phyloP scores from a whole-genome alignment of 345 rosid species.

The Clarkia xantiana region DNA sequence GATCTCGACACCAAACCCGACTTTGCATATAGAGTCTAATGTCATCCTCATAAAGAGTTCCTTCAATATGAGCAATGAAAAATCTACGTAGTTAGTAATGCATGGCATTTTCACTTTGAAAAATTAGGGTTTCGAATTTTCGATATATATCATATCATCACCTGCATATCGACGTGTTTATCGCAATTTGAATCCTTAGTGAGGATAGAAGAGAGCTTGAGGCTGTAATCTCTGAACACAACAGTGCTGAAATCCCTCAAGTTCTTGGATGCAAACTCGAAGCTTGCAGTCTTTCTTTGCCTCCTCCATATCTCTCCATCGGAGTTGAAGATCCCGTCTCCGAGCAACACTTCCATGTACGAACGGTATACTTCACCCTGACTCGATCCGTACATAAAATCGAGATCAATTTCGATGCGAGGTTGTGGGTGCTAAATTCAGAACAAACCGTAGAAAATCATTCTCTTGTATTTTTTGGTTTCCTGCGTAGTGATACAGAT shows the following conservation, averaged over 20 bases:
- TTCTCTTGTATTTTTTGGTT: slow-evolving; percentile 85
- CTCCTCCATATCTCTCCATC: slow-evolving; percentile 91
- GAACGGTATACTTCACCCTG: slow-evolving; percentile 88
- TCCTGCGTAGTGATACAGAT: slow-evolving; percentile 80
- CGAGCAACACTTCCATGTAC: slow-evolving; percentile 84
- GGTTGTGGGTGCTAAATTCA: too few relatives aligned
- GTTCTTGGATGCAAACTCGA: slow-evolving; percentile 93
- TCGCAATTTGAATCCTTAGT: slow-evolving; percentile 32
- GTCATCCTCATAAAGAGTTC: slow-evolving; percentile 90
- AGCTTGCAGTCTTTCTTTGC: slow-evolving; percentile 90
- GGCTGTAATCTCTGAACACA: slow-evolving; percentile 73
- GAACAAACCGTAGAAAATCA: too few relatives aligned
- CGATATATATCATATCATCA: slow-evolving; percentile 5
- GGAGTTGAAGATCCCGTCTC: slow-evolving; percentile 77
- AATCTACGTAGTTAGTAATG: not conserved
- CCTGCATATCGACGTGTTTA: slow-evolving; percentile 79
- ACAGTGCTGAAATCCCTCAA: slow-evolving; percentile 74
- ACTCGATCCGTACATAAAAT: too few relatives aligned
- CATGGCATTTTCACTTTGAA: not conserved
- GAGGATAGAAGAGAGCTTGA: slow-evolving; percentile 60
- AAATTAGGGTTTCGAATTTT: not conserved
- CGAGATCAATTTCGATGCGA: slow-evolving; percentile 50
- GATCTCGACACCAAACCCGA: slow-evolving; percentile 89
- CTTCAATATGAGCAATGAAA: slow-evolving; percentile 14
- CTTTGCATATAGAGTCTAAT: slow-evolving; percentile 82